Base-by-base conservation (phyloP, 352 stramenopile genomes). In the Globisporangium megalacanthum region DNA sequence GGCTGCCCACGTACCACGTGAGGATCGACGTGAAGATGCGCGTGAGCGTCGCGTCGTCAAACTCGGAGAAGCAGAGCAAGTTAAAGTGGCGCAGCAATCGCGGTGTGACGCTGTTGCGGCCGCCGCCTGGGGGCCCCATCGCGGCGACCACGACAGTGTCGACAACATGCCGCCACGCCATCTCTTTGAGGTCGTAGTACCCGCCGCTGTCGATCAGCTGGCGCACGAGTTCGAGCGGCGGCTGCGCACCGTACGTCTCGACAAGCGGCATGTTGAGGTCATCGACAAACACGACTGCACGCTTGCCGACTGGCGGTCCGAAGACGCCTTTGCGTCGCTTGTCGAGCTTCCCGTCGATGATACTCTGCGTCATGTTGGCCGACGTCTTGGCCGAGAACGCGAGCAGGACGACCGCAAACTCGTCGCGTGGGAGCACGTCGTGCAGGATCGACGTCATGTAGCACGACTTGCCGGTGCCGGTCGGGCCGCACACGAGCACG, bases 241-340 rank as follows among this genome's bases (percentile, higher is more conserved):
- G 92, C 65, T 98, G 92, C 2, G 92, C 92, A 4, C 90, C 92
- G 58, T 98, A 98, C 4, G 85, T 96, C 65, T 98, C 92, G 0
- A 98, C 88, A 6, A 97, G 70, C n/a, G 92, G 92, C 92, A 98
- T 97, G 52, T 98, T 98, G n/a, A 98, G 61, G 65, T 98, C 92
- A 55, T 98, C 92, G 4, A 98, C 89, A 68, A 97, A 97, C 11
- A 98, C 63, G 9, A 98, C 78, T 19, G 77, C 79, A 50, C 79
- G 68, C 54, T 96, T 93, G 13, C 90, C 89, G 48, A 96, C 54
- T 11, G 92, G 89, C 10, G 92, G 92, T 0, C 92, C 92, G 56
- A 90, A 98, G 2, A 97, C 87, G 36, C 88, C 88, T 58, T 97
- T 97, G 15, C 90, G 75, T 0, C 92, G 74, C 65, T 98, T 98